phyloP scores from a whole-genome alignment of 495 filamentous ascomycete species.

The Emericellopsis terricola region DNA sequence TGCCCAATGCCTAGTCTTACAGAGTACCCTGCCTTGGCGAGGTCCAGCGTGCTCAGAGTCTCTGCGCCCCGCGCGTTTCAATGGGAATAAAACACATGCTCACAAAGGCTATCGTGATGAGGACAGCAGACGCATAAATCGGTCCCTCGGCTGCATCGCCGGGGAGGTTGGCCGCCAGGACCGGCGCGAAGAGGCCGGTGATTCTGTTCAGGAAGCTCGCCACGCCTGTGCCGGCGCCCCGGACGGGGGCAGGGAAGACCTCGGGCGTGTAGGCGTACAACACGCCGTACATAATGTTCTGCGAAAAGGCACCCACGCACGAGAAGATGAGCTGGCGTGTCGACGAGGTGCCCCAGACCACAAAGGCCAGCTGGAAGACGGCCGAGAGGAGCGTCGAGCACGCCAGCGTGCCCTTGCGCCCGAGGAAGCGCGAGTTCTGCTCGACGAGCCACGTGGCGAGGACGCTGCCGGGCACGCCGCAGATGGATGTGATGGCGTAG shows the following conservation, averaged over 20 bases:
- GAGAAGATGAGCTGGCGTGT: conserved; percentile 50
- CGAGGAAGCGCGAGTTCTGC: conserved; percentile 39
- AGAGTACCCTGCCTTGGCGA: too few species aligned
- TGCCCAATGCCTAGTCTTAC: too few species aligned
- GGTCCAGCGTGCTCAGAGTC: too few species aligned
- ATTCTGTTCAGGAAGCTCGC: conserved; percentile 56
- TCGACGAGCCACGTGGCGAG: conserved; percentile 57
- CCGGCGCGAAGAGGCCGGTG: conserved; percentile 56
- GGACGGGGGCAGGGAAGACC: conserved; percentile 61
- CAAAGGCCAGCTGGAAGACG: conserved; percentile 48
- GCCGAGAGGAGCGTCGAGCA: conserved; percentile 51
- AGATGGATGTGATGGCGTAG: conserved; percentile 53
- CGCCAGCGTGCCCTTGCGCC: conserved; percentile 55
- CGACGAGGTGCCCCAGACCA: conserved; percentile 39
- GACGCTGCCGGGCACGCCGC: conserved; percentile 56
- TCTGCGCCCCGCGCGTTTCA: conserved; percentile 54
- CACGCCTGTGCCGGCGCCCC: conserved; percentile 64
- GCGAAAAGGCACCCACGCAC: conserved; percentile 56
- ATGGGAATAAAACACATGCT: conserved; percentile 50
- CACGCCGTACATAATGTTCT: conserved; percentile 76
- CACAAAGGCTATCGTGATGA: conserved; percentile 49
- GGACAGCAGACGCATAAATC: conserved; percentile 51
- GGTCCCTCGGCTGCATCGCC: conserved; percentile 49
- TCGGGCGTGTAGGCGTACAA: conserved; percentile 76
- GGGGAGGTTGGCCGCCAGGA: conserved; percentile 54